Base-by-base conservation (phyloP, 345 rosid genomes). In the Salix caprea region DNA sequence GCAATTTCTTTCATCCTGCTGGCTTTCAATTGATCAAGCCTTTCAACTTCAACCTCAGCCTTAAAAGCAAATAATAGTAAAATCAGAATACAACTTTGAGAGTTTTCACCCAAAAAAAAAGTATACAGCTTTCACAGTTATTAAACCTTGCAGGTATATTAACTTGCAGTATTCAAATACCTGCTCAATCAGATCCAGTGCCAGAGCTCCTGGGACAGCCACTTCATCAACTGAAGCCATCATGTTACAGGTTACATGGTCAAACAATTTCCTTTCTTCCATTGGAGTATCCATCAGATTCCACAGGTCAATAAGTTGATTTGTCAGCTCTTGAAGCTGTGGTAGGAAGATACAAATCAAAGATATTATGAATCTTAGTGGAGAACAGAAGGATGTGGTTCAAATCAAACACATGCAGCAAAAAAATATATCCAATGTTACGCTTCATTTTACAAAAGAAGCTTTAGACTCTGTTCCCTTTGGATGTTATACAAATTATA, bases 1-100 rank as follows among this genome's bases (percentile, higher is more conserved):
- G 98, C 98, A 75, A 96, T 92, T 83, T 96, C 99, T 85, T 96
- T 91, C 99, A 96, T 96, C 74, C 91, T 81, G 89, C 99, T 96
- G 12, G 93, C 87, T 87, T 96, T 94, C 75, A 91, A 90, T 86
- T 85, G 92, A 88, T 96, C 98, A 75, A 96, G 97, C 86, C 99
- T 89, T 71, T 90, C 97, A 48, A 92, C 99, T 83, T 96, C 99
- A 54, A 94, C 92, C 84, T 89, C 94, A 14, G 97, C 97, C 99
- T 96, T 83, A 75, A 77, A 67, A 14, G 69, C 7, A 70, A 71
- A 74, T 8, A 54, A 72, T 24, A 70, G 23, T 26, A 74, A 70
- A 70, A 42, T 75, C 40, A 79, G 77, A 52, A 86, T 83, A 34
- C 73, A 76, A 24, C 73, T 61, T 70, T 14, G 71, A 62, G 32